Evolutionary conservation across 23 red algal genomes (phyloP), one percentile per base, ranked within the genome.

Genomic region (Gracilaria caudata): DNA sequence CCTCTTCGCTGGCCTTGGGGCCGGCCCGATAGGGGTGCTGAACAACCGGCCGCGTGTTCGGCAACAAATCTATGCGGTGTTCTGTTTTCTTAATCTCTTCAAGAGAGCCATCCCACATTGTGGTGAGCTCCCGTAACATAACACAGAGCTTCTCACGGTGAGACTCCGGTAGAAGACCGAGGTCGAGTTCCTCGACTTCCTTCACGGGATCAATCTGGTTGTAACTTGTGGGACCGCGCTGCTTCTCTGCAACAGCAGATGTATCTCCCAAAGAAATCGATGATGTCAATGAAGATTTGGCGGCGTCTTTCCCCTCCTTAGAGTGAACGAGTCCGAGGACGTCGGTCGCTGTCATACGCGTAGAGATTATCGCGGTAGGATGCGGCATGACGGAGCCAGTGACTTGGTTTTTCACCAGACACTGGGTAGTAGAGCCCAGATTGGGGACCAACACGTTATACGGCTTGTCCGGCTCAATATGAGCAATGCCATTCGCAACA

Each of bases 321-420:
- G 32, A 41, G 34, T 71, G 35, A 32, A 32, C 2, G 2, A 8
- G 3, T 6, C 33, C 4, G 33, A 71, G 37, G 2, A 71, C 34
- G 4, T 65, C 60, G 14, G 60, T 23, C 2, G 2, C 1, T 30
- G 60, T 32, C 1, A 65, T 23, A 7, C 40, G 39, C 20, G 8
- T 71, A 60, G 65, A 9, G 13, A 81, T 24, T 17, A 84, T 35
- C 2, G 80, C 39, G 16, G 80, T 65, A 17, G 80, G 80, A 39
- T 84, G 80, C 16, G 37, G 80, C 63, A 68, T 13, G 25, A 84
- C 25, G 16, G 80, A 45, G 24, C 29, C 79, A 51, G 72, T 17
- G 26, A 47, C 40, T 36, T 84, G 35, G 43, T 70, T 72, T 40
- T 84, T 84, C 13, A 51, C 43, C 29, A 84, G 13, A 8, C n/a